Evolutionary conservation across 2,329 filamentous ascomycete species (phyloP), one percentile per base, ranked within the genome.

Genomic region (Alternaria gaisen): DNA sequence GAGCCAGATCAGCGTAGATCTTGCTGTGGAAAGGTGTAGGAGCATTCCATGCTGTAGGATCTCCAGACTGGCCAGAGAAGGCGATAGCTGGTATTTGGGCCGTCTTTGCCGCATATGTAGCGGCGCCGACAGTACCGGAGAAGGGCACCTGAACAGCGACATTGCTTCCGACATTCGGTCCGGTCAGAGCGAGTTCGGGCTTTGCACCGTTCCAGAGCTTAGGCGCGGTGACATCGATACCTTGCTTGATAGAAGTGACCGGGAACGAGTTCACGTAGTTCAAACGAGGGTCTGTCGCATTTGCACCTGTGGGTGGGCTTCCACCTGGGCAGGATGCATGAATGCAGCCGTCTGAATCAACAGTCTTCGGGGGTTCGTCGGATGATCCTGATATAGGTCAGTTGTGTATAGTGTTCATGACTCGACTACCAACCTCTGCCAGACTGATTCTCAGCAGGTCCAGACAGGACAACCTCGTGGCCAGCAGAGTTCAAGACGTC

Each of bases 261-360:
- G 90, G 89, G 77, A 81, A 91, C 0, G 87, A 89, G 80, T 92
- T 92, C 60, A 92, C 89, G 82, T 90, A 92, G 82, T 91, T 89
- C 46, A 91, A 82, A 5, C 85, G 84, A 0, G 86, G 81, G 60
- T 86, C 81, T 0, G 84, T 84, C 10, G 80, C 76, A 70, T 91
- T 90, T 66, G 77, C 75, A 40, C 89, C 89, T 16, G 82, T 81
- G 1, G 87, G 79, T 2, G 85, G 84, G 68, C 84, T 87, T 66
- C 83, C 81, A 10, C 83, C 78, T 0, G 87, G 81, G 71, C 90
- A 92, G 71, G 85, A 88, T 81, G 86, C 72, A 85, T 72, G 77
- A 85, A 91, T 78, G 72, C 90, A 92, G 0, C 86, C 72, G 54
- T 75, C 68, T 0, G 77, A 60, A 3, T 74, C 81, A 46, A 87